Conservation (phyloP, 1,284 basidiomycete genomes). For the Leccinum pseudoinsigne region DNA sequence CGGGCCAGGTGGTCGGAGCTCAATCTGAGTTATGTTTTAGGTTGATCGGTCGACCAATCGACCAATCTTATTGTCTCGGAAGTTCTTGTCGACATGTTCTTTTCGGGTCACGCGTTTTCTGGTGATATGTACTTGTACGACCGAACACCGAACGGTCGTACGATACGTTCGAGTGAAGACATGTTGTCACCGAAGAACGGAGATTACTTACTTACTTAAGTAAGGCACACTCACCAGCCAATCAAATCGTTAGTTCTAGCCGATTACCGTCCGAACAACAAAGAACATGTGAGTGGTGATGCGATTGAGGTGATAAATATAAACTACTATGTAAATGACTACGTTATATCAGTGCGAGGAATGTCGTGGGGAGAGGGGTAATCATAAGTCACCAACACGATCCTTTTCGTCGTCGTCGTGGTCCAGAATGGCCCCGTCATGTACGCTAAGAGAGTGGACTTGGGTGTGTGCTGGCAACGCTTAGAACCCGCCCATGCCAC, state of each 20-base stretch:
- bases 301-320: slow-evolving; percentile 14
- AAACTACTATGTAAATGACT: slow-evolving; percentile 13
- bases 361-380: slow-evolving; percentile 12
- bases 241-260: neutral
- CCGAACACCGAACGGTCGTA: neutral
- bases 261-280: neutral
- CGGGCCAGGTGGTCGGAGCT: neutral
- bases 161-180: neutral
- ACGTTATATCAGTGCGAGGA: slow-evolving; percentile 13
- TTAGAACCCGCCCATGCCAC: slow-evolving; percentile 52
- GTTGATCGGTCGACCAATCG: neutral
- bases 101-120: neutral
- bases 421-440: neutral
- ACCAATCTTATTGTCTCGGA: neutral
- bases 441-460: neutral
- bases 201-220: neutral
- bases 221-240: neutral
- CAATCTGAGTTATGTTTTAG: neutral
- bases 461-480: neutral
- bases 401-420: slow-evolving; percentile 1
- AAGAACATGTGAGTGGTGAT: slow-evolving; percentile 27
- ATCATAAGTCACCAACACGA: slow-evolving; percentile 7
- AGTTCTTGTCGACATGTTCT: neutral
- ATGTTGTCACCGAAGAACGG: neutral
- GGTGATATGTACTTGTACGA: no score